These are phyloP conservation scores for Microthyrium microscopicum DNA, from an alignment of 2,329 filamentous ascomycete genomes.

Conservation along the genomic window DNA sequence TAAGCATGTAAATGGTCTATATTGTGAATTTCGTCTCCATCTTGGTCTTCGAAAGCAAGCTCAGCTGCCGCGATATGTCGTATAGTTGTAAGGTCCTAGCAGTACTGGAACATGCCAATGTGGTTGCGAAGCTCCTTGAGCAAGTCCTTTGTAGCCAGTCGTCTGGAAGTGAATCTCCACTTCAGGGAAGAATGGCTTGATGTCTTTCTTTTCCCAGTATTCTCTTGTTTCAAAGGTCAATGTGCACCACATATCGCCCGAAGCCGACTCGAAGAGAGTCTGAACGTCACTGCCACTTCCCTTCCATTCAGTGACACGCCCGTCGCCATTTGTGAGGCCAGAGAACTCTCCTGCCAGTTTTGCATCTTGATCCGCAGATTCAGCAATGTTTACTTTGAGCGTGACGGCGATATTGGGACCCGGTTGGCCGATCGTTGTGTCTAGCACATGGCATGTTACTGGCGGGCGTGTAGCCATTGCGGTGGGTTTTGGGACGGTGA, in stretches of 20 bases:
- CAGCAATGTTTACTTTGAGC: slow-evolving; percentile 33
- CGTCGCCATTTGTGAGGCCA: slow-evolving; percentile 51
- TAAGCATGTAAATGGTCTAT: no score
- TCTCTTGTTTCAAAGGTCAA: slow-evolving; percentile 55
- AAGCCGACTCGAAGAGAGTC: slow-evolving; percentile 30
- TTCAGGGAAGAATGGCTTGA: slow-evolving; percentile 39
- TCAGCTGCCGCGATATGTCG: slow-evolving; percentile 64
- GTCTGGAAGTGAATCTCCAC: slow-evolving; percentile 36
- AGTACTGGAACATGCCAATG: slow-evolving; percentile 68
- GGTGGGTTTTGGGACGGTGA: no score
- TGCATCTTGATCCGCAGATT: slow-evolving; percentile 12
- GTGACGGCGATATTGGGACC: slow-evolving; percentile 50
- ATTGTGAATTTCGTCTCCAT: no score
- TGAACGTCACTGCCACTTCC: slow-evolving; percentile 41
- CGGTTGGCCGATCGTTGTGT: slow-evolving; percentile 59
- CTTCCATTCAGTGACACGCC: slow-evolving; percentile 56
- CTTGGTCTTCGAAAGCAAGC: no score
- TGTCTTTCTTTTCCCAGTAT: slow-evolving; percentile 47
- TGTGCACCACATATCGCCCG: slow-evolving; percentile 41
- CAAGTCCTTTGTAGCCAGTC: slow-evolving; percentile 22
- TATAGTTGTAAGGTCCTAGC: slow-evolving; percentile 64
- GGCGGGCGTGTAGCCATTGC: slow-evolving; percentile 21
- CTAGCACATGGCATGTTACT: slow-evolving; percentile 78
- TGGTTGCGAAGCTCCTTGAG: slow-evolving; percentile 29
- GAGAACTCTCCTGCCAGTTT: slow-evolving; percentile 15